These are phyloP conservation scores for Anthracocystis walkeri DNA, from an alignment of 1,284 basidiomycete genomes.

Conservation along the genomic window DNA sequence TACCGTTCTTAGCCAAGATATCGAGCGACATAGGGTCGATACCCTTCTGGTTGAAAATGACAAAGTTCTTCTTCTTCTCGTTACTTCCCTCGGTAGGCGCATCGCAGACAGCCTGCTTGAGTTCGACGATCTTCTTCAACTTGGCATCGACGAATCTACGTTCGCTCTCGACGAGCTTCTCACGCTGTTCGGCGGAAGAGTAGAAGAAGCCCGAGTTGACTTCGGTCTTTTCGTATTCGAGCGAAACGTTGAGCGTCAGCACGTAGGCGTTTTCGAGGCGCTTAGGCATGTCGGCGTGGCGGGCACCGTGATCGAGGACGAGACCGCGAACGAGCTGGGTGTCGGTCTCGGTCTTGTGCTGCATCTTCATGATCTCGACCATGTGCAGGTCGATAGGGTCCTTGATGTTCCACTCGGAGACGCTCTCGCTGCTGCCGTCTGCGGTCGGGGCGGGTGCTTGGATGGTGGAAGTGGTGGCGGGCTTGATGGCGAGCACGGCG, in stretches of 20 bases:
- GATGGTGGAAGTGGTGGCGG: conserved; percentile 49
- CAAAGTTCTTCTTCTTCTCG: conserved; percentile 82
- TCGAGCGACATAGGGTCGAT: conserved; percentile 98
- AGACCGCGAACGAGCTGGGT: conserved; percentile 96
- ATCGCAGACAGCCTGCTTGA: conserved; percentile 94
- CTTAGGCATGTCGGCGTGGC: conserved; percentile 99
- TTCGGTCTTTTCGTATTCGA: conserved; percentile 99
- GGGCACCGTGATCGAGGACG: conserved; percentile 90
- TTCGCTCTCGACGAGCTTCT: conserved; percentile 98
- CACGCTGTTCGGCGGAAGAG: conserved; percentile 96
- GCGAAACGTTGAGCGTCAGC: conserved; percentile 93
- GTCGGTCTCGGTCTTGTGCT: conserved; percentile 96
- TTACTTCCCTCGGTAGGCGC: conserved; percentile 52
- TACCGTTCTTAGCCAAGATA: conserved; percentile 95
- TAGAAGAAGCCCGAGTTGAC: conserved; percentile 99
- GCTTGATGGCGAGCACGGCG: conserved; percentile 88
- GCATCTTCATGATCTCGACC: conserved; percentile 99
- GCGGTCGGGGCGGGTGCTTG: conserved; percentile 54
- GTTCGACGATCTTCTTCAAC: conserved; percentile 94
- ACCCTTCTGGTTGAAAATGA: conserved; percentile 98
- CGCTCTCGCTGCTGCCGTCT: conserved; percentile 62
- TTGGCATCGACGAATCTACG: conserved; percentile 93
- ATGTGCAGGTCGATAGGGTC: conserved; percentile 96
- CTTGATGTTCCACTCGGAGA: conserved; percentile 63
- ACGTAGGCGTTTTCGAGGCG: conserved; percentile 96